A percentile compares a stretch with the other conserved stretches of the same genome.
phyloP scores from a whole-genome alignment of 495 filamentous ascomycete species.

The Trichoderma gamsii region DNA sequence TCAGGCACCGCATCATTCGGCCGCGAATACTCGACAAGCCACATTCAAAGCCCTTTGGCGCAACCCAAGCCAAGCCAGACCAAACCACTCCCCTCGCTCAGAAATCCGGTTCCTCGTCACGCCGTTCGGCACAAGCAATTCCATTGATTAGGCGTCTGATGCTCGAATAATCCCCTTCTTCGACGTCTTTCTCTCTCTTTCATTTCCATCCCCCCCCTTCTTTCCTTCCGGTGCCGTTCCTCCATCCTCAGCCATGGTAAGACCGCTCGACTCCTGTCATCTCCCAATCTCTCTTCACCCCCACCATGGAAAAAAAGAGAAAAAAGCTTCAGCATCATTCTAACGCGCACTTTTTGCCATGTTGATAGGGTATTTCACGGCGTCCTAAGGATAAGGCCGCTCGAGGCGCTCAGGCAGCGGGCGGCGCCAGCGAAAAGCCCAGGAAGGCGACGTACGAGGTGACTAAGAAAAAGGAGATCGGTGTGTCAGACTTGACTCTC shows the following conservation, averaged over 20 bases:
- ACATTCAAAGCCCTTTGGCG: neutral
- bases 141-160: neutral
- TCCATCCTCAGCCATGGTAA: slow-evolving; percentile 11
- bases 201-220: neutral
- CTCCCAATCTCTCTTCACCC: neutral
- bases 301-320: neutral
- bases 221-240: neutral
- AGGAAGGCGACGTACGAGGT: slow-evolving; percentile 95
- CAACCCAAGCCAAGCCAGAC: neutral
- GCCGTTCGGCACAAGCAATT: neutral
- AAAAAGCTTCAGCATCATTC: neutral
- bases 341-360: neutral
- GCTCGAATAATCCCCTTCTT: slow-evolving; percentile 6
- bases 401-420: slow-evolving; percentile 59
- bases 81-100: neutral
- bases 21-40: slow-evolving; percentile 14
- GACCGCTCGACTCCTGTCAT: neutral
- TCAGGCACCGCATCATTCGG: slow-evolving; percentile 14
- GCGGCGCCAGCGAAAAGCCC: slow-evolving; percentile 52
- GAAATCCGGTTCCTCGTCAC: neutral
- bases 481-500: slow-evolving; percentile 94
- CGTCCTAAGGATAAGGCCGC: slow-evolving; percentile 54
- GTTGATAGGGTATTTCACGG: slow-evolving; percentile 48
- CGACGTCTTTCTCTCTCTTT: neutral
- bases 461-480: slow-evolving; percentile 97